Base-by-base conservation (phyloP, 2,329 filamentous ascomycete genomes). In the Trichoderma lentiforme region DNA sequence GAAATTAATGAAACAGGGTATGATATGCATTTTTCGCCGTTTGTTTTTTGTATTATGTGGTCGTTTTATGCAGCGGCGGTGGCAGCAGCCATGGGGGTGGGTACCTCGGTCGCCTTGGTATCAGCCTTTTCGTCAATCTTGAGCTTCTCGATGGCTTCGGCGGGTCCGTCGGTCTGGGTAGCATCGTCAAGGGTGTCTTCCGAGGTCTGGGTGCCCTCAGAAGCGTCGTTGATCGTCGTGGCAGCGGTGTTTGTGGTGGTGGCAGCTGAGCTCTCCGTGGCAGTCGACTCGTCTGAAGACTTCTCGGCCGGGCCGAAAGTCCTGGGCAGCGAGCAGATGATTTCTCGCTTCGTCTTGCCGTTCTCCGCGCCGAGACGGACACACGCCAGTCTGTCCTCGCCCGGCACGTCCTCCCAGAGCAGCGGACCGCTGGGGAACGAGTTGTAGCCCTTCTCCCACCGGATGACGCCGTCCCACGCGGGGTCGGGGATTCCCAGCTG, bases 401-500 rank as follows among this genome's bases (percentile, higher is more conserved):
- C 84, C 3, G 84, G 82, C 1, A 76, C 73, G 89, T 86, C 82
- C 61, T 84, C 79, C 89, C 89, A 91, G 74, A 88, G 82, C 77
- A 89, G 79, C 1, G 89, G 89, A 0, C 89, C 89, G 4, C 80
- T 77, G 0, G 88, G 88, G 76, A 91, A 90, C 2, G 80, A 80
- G n/a, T 79, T 83, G 76, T 85, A 76, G 4, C 84, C 87, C 57
- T 84, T 83, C 76, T 87, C 85, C 86, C 87, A 91, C 14, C 80
- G 76, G 24, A 87, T 78, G 51, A 85, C 79, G 24, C 84, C 84
- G 53, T 84, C 81, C 79, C 89, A 86, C 36, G 81, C 80, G 1
- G 88, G 87, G 75, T 97, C 95, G n/a, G 95, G 82, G 66, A 89
- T 87, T 7, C 92, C 91, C 81, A 91, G 84, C 73, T 93, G 89